phyloP scores from a whole-genome alignment of 306 rosid species.

The Casuarina equisetifolia region DNA sequence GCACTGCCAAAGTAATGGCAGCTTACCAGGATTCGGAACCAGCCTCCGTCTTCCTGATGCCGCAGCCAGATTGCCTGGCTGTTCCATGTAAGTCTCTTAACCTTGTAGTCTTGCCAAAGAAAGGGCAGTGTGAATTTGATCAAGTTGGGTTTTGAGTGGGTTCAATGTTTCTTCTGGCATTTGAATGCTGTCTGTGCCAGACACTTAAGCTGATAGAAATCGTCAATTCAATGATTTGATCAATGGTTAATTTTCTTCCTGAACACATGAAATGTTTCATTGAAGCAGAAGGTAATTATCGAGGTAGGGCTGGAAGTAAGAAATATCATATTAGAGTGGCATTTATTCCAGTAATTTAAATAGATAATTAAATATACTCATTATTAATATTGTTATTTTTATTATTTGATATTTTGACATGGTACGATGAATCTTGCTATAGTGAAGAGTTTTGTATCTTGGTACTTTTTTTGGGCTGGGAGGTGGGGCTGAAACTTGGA shows the following conservation, averaged over 20 bases:
- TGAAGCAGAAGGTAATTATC: no score
- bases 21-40: constrained; percentile 52
- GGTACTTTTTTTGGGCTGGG: not conserved
- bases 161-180: not conserved
- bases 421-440: not conserved
- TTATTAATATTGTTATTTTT: no score
- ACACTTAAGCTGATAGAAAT: no score
- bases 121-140: not conserved
- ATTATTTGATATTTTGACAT: not conserved
- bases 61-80: constrained; percentile 88
- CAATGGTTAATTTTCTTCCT: no score
- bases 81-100: constrained; percentile 68
- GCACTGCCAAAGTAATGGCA: constrained; percentile 75
- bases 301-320: no score
- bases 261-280: no score
- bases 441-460: not conserved
- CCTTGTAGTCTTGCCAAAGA: not conserved
- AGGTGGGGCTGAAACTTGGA: not conserved
- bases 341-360: no score
- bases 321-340: no score
- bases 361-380: no score
- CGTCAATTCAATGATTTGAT: no score
- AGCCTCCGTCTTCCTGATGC: constrained; percentile 60
- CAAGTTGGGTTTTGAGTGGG: not conserved
- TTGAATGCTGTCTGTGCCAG: no score